Base-by-base conservation (phyloP, 257 asterid species). In the Solanum arcanum region DNA sequence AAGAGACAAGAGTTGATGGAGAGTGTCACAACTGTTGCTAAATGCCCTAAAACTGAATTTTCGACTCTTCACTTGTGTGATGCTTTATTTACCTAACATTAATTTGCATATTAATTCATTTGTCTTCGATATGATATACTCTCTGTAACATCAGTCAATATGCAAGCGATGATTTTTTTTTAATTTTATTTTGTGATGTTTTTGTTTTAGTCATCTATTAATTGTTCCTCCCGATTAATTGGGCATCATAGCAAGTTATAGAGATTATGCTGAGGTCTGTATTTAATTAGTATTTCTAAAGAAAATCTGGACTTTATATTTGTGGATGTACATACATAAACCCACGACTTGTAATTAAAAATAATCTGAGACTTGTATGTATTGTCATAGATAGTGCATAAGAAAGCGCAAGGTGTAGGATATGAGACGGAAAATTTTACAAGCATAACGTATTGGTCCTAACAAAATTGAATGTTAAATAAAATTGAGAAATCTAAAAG, bases 11-110 rank as follows among this genome's bases (percentile, higher is more conserved):
- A 94, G 92, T 90, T 96, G 90, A 92, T 96, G 9, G 98, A 95
- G 92, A 96, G 93, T 76, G 97, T 96, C 4, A 87, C 95, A 73
- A 94, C 98, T 75, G 99, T 96, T 75, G 99, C 97, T 5, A 96
- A 94, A 73, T 95, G 97, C 44, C 93, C 97, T 27, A 93, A 89
- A 18, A 91, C 87, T 31, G 94, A 76, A 25, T 93, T 91, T 87
- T 90, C 96, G 12, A 96, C 96, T 87, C 93, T 90, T 42, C 77
- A 90, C 92, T 29, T 29, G 75, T 91, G 93, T 6, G 89, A 90
- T 72, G 64, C 72, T 74, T 83, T 87, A 21, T 49, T 86, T 80
- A 47, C 84, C 6, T 80, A 29, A 47, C 68, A 35, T 35, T 35
- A 35, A 35, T 35, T 35, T 0, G 6, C 37, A 35, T 35, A 35